Base-by-base conservation (phyloP, 208 protist genomes). In the Leptomonas pyrrhocoris region DNA sequence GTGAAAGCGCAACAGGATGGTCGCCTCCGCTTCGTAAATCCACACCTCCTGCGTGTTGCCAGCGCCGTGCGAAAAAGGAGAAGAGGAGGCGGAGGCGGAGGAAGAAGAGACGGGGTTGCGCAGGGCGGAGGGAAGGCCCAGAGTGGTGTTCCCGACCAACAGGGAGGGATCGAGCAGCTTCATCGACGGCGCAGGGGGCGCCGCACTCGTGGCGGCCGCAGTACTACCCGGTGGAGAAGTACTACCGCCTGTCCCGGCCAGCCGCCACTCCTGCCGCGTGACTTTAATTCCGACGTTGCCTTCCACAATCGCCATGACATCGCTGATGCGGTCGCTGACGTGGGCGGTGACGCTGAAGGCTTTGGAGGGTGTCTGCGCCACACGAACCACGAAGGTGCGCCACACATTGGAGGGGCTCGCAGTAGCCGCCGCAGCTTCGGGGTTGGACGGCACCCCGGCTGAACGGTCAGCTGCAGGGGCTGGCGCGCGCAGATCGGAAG, bases 291-390 rank as follows among this genome's bases (percentile, higher is more conserved):
- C 83, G 9, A 81, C 84, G 69, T 78, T 92, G 34, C 59, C 83
- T 60, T 96, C 87, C 31, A 96, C 80, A 88, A 94, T 94, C 23
- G 71, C 45, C 89, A 91, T 94, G 9, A 91, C 89, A 45, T 94
- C 88, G 13, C 68, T 57, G 23, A 96, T 70, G 16, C 62, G 79
- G 74, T 96, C 92, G 34, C 80, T 79, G 25, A 92, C 79, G 70
- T 94, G 87, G 19, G 89, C 89, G 25, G 92, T 96, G 7, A 96
- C 92, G 57, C 84, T 92, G 67, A 94, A 96, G 16, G 74, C 81
- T 73, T 92, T 94, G 21, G 86, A 68, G 11, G 72, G 64, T 2
- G 78, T 86, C 48, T 81, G 28, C 58, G 78, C 77, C 23, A 94
- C 82, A 6, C 86, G 86, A 43, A 82, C 71, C 51, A 80, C 77